phyloP scores from a whole-genome alignment of 2,329 filamentous ascomycete genomes.

The Nemania sp. region DNA sequence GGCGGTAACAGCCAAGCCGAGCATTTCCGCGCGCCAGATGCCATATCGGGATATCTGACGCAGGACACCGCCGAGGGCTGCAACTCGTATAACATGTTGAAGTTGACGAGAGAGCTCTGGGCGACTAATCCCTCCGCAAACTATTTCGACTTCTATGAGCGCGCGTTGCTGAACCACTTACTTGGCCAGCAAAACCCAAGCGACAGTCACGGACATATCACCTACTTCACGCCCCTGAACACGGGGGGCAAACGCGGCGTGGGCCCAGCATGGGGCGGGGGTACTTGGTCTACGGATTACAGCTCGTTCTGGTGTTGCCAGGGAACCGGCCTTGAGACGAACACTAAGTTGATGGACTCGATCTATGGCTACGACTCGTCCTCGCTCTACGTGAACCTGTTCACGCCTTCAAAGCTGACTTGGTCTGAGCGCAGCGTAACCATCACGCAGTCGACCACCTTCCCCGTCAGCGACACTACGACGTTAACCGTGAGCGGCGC shows the following conservation, averaged over 20 bases:
- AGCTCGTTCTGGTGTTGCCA: conserved; percentile 32
- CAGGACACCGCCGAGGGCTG: conserved; percentile 55
- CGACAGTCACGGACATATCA: conserved; percentile 52
- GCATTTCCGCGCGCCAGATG: conserved; percentile 52
- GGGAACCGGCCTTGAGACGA: conserved; percentile 55
- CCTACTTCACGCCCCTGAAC: conserved; percentile 56
- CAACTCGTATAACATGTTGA: conserved; percentile 62
- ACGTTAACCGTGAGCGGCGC: conserved; percentile 44
- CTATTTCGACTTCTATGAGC: conserved; percentile 59
- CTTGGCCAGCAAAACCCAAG: conserved; percentile 52
- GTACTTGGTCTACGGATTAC: conserved; percentile 53
- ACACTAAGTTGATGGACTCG: conserved; percentile 57
- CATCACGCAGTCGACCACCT: conserved; percentile 48
- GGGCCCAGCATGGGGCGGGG: conserved; percentile 57
- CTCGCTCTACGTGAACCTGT: conserved; percentile 53
- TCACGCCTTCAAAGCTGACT: conserved; percentile 49
- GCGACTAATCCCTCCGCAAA: conserved; percentile 45
- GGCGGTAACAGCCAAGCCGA: conserved; percentile 58
- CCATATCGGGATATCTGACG: conserved; percentile 48
- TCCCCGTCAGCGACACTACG: conserved; percentile 46
- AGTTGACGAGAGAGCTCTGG: conserved; percentile 57
- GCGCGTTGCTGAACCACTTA: conserved; percentile 53
- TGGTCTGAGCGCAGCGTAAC: conserved; percentile 48
- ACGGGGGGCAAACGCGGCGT: conserved; percentile 52
- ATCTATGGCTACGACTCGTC: conserved; percentile 52